Base-by-base conservation (phyloP, 306 rosid species). In the Senna tora region DNA sequence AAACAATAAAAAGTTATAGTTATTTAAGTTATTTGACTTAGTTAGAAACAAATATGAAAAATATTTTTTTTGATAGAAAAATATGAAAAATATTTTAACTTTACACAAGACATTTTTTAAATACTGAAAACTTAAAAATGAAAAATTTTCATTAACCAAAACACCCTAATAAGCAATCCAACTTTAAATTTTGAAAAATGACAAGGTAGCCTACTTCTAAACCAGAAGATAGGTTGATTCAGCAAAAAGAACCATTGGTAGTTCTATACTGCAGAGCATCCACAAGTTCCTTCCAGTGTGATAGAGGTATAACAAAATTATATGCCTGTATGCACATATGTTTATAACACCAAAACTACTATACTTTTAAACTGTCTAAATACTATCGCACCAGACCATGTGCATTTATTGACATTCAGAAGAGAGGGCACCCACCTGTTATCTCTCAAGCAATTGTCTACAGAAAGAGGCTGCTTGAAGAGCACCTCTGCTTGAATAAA, bases 401-500 rank as follows among this genome's bases (percentile, higher is more conserved):
- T 32, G 45, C 61, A 46, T 52, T 14, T 49, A 51, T 22, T 36
- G 50, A 61, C 15, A 78, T 51, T 65, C 73, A 39, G 5, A 53
- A 75, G 30, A 13, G 20, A 30, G 14, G 63, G 73, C 60, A 46
- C 41, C 63, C 47, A 88, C 97, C 99, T 85, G 88, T 91, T 91
- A 77, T 95, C 99, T 83, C 97, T 87, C 82, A 91, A 80, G 81
- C 97, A 95, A 81, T 95, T 95, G 78, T 78, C 89, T 55, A 65
- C 80, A 5, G 81, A 50, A 73, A 73, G 69, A 25, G 96, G 93
- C 87, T 95, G 92, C 90, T 79, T 89, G 78, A 87, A 90, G 66
- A 95, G 92, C 76, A 89, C 96, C 62, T 95, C 96, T 42, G 97
- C 95, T 89, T 95, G 99, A 74, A 95, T 77, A 83, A 84, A 91